These are phyloP conservation scores for Microcyclospora tardicrescens DNA, from an alignment of 2,329 filamentous ascomycete genomes.

Conservation along the genomic window DNA sequence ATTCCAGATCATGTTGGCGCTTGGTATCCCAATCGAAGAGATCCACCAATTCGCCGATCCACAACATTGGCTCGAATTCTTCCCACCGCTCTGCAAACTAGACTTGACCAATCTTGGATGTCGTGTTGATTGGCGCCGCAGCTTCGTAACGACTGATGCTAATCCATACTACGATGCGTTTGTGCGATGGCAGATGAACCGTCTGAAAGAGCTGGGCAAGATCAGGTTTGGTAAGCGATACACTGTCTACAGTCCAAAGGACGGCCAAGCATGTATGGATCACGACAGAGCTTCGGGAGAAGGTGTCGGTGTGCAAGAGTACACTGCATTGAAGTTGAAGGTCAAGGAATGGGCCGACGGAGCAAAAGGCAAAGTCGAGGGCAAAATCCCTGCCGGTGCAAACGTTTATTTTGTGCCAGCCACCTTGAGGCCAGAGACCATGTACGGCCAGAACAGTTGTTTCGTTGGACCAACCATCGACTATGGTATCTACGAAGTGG, in stretches of 20 bases:
- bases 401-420: constrained; percentile 84
- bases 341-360: constrained; percentile 78
- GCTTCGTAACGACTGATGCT: constrained; percentile 87
- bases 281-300: constrained; percentile 74
- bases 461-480: constrained; percentile 83
- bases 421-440: constrained; percentile 88
- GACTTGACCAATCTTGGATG: constrained; percentile 77
- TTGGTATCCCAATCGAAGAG: constrained; percentile 75
- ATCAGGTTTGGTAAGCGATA: constrained; percentile 90
- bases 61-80: constrained; percentile 83
- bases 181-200: constrained; percentile 93
- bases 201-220: constrained; percentile 76
- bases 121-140: constrained; percentile 83
- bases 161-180: constrained; percentile 97
- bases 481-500: constrained; percentile 75
- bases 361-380: constrained; percentile 57
- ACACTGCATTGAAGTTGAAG: constrained; percentile 82
- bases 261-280: constrained; percentile 77
- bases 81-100: constrained; percentile 66
- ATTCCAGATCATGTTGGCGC: constrained; percentile 84
- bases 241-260: constrained; percentile 85
- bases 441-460: constrained; percentile 96
- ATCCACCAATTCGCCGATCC: constrained; percentile 90
- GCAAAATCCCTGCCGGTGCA: constrained; percentile 64
- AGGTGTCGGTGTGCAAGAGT: constrained; percentile 76